Evolutionary conservation across 768 basidiomycete species (phyloP).

Genomic region (Boletus barrowsii): DNA sequence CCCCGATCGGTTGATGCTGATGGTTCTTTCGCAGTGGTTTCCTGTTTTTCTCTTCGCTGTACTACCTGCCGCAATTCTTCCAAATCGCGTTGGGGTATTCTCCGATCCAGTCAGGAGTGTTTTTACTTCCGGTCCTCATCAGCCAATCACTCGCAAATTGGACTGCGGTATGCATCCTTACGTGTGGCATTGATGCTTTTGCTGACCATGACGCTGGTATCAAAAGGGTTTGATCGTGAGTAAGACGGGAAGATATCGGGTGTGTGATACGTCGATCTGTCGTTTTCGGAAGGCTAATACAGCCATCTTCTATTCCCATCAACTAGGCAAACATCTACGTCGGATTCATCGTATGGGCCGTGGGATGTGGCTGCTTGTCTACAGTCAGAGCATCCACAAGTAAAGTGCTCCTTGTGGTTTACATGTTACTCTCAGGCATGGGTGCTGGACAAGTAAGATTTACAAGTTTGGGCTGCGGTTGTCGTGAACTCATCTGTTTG

Average conservation of each 20-base stretch:
- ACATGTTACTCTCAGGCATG: slow-evolving; percentile 55
- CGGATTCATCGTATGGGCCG: slow-evolving; percentile 67
- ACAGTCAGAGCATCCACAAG: slow-evolving; percentile 50
- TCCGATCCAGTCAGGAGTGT: slow-evolving; percentile 60
- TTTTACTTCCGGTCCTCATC: slow-evolving; percentile 67
- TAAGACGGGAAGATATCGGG: slow-evolving; percentile 61
- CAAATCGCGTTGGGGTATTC: slow-evolving; percentile 68
- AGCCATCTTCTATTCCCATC: neutral
- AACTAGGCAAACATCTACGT: slow-evolving; percentile 37
- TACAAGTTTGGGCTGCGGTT: neutral
- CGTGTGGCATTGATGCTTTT: neutral
- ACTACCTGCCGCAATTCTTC: slow-evolving; percentile 74
- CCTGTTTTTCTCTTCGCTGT: slow-evolving; percentile 61
- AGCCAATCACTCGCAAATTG: slow-evolving; percentile 60
- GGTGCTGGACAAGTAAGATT: slow-evolving; percentile 56
- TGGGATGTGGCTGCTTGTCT: slow-evolving; percentile 70
- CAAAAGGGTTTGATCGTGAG: slow-evolving; percentile 58
- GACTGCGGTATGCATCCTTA: slow-evolving; percentile 40
- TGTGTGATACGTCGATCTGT: slow-evolving; percentile 17
- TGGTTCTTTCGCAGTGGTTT: slow-evolving; percentile 41
- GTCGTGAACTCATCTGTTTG: neutral
- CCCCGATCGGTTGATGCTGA: neutral
- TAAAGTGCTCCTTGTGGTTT: slow-evolving; percentile 52
- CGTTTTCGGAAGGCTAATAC: neutral
- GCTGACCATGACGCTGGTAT: neutral